phyloP scores from a whole-genome alignment of 495 filamentous ascomycete genomes.

The Amphirosellinia nigrospora region DNA sequence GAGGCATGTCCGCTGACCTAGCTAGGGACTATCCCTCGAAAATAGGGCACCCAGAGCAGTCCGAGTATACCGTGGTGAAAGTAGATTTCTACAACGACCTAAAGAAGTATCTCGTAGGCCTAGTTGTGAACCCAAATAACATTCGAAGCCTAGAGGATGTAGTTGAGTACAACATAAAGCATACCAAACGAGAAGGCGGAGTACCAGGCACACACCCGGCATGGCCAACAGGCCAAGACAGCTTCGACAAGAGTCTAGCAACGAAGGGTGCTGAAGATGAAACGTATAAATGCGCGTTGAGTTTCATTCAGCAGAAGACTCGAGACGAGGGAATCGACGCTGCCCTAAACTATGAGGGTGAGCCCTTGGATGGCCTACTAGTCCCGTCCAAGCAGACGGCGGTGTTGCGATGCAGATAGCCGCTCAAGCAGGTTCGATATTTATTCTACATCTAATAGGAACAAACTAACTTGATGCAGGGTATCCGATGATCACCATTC shows the following conservation, averaged over 20 bases:
- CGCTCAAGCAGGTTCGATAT: slow-evolving; percentile 51
- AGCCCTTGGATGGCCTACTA: slow-evolving; percentile 64
- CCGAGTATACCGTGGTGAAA: slow-evolving; percentile 74
- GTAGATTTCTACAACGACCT: slow-evolving; percentile 82
- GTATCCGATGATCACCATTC: slow-evolving; percentile 74
- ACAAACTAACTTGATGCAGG: slow-evolving; percentile 30
- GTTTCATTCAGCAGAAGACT: slow-evolving; percentile 62
- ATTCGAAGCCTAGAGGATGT: slow-evolving; percentile 71
- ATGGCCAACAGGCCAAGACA: slow-evolving; percentile 70
- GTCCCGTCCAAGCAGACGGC: slow-evolving; percentile 65
- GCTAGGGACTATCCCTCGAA: slow-evolving; percentile 69
- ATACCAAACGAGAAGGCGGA: slow-evolving; percentile 74
- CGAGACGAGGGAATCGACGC: slow-evolving; percentile 69
- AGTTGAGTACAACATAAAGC: slow-evolving; percentile 69
- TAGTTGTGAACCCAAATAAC: slow-evolving; percentile 60
- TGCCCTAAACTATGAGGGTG: slow-evolving; percentile 58
- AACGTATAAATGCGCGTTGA: slow-evolving; percentile 68
- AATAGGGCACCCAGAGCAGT: slow-evolving; percentile 69
- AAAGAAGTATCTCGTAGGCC: slow-evolving; percentile 65
- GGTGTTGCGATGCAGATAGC: slow-evolving; percentile 64
- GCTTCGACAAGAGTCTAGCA: slow-evolving; percentile 65
- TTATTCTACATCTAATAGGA: not conserved
- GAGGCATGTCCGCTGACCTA: not conserved
- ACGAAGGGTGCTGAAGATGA: slow-evolving; percentile 67
- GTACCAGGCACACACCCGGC: slow-evolving; percentile 42